phyloP scores from a whole-genome alignment of 768 basidiomycete species.

The Lepiota subincarnata region DNA sequence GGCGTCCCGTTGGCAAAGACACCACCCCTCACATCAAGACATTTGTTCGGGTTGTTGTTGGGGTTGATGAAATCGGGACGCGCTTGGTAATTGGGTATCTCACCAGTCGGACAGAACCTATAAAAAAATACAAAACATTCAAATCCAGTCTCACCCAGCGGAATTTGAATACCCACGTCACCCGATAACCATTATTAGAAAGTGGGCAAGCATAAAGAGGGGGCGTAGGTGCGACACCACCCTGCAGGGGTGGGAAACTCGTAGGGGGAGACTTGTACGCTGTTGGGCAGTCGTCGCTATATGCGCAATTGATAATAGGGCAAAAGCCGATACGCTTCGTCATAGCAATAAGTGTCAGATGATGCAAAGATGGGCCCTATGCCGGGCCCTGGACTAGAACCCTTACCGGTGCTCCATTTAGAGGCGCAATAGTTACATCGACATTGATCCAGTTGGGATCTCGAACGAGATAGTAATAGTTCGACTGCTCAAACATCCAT shows the following conservation, averaged over 20 bases:
- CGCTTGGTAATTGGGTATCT: slow-evolving; percentile 16
- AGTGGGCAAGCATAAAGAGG: slow-evolving; percentile 22
- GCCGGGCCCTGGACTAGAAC: no score
- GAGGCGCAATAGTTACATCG: slow-evolving; percentile 17
- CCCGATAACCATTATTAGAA: slow-evolving; percentile 19
- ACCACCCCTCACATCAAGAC: slow-evolving; percentile 26
- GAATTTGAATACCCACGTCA: slow-evolving; percentile 18
- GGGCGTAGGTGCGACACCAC: slow-evolving; percentile 15
- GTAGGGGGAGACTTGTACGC: slow-evolving; percentile 23
- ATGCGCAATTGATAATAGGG: slow-evolving; percentile 15
- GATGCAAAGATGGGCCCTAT: background rate
- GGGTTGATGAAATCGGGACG: slow-evolving; percentile 19
- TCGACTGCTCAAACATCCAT: background rate
- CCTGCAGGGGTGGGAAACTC: slow-evolving; percentile 17
- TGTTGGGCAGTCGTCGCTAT: slow-evolving; percentile 15
- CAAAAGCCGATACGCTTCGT: slow-evolving; percentile 21
- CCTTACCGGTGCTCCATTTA: slow-evolving; percentile 19
- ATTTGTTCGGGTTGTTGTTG: slow-evolving; percentile 17
- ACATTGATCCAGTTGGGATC: slow-evolving; percentile 24
- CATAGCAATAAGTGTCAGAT: background rate
- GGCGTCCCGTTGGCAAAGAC: slow-evolving; percentile 23
- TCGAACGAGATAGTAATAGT: slow-evolving; percentile 24
- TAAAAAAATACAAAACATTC: background rate
- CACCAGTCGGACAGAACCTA: slow-evolving; percentile 25
- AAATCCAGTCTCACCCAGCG: background rate